Conservation (phyloP, 805 yeast genomes). For the Blastobotrys attinorum region DNA sequence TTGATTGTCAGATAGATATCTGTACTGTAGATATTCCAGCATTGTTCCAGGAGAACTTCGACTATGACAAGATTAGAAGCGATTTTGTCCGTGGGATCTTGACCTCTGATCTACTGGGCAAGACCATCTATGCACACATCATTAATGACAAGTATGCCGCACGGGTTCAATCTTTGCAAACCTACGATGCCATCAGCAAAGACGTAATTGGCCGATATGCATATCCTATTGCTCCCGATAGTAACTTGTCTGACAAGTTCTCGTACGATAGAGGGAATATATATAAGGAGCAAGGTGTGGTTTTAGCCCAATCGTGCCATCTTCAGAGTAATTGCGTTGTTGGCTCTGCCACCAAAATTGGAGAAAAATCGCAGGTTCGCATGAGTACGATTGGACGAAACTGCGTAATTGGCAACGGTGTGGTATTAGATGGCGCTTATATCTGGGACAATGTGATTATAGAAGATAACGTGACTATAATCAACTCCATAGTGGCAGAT, state of each 20-base stretch:
- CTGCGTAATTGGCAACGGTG: conserved; percentile 77
- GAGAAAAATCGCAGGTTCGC: conserved; percentile 59
- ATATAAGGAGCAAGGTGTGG: conserved; percentile 83
- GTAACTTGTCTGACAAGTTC: conserved; percentile 63
- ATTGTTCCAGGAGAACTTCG: conserved; percentile 92
- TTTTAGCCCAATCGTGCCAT: conserved; percentile 86
- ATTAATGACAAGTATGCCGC: conserved; percentile 80
- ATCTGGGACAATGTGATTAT: conserved; percentile 80
- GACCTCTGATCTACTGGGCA: conserved; percentile 81
- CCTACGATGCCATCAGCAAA: conserved; percentile 85
- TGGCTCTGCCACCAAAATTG: conserved; percentile 69
- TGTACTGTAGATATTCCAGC: conserved; percentile 94
- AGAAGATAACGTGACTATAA: conserved; percentile 53
- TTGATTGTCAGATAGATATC: conserved; percentile 94
- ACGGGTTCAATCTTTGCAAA: conserved; percentile 90
- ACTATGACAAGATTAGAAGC: conserved; percentile 75
- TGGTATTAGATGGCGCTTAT: conserved; percentile 61
- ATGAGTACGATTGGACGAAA: conserved; percentile 79
- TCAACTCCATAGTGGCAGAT: conserved; percentile 65
- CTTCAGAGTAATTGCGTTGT: conserved; percentile 75
- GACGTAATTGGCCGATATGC: conserved; percentile 89
- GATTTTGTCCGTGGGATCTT: conserved; percentile 90
- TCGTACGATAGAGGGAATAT: conserved; percentile 79
- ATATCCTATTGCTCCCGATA: conserved; percentile 84
- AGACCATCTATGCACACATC: conserved; percentile 83